Evolutionary conservation across 345 rosid species (phyloP).

Genomic region (Barbarea vulgaris): DNA sequence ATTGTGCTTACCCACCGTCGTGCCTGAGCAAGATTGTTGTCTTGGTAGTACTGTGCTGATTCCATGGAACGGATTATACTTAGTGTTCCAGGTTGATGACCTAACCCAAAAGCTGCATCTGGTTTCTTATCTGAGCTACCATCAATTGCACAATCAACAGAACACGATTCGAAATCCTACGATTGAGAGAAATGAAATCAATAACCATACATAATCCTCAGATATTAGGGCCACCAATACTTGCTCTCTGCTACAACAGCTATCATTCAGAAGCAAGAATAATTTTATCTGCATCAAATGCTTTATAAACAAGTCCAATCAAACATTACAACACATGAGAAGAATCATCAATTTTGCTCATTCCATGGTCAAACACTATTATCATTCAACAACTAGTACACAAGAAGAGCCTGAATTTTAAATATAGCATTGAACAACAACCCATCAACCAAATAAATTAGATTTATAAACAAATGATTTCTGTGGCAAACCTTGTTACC

Average conservation of each 20-base stretch:
- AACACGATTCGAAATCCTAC: slow-evolving; percentile 67
- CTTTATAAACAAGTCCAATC: too few relatives aligned
- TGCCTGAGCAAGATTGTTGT: slow-evolving; percentile 69
- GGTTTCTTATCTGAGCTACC: slow-evolving; percentile 39
- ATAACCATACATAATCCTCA: background rate
- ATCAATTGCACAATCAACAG: slow-evolving; percentile 65
- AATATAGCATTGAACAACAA: background rate
- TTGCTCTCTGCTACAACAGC: slow-evolving; percentile 1
- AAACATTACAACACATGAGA: background rate
- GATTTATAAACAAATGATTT: background rate
- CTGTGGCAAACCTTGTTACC: slow-evolving; percentile 46
- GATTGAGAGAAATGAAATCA: slow-evolving; percentile 5
- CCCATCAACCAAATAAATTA: background rate
- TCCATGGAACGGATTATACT: slow-evolving; percentile 88
- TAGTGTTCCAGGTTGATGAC: slow-evolving; percentile 47
- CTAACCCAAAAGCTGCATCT: slow-evolving; percentile 69
- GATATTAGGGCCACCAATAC: background rate
- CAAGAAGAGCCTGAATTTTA: background rate
- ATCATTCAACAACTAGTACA: slow-evolving; percentile 9
- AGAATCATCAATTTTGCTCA: background rate
- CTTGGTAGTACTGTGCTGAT: slow-evolving; percentile 70
- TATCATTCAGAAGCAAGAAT: slow-evolving; percentile 1
- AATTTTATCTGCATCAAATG: too few relatives aligned
- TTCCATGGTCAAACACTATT: background rate
- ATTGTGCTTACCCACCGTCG: slow-evolving; percentile 97